Base-by-base conservation (phyloP, 345 rosid genomes). In the Eutrema heterophyllum region DNA sequence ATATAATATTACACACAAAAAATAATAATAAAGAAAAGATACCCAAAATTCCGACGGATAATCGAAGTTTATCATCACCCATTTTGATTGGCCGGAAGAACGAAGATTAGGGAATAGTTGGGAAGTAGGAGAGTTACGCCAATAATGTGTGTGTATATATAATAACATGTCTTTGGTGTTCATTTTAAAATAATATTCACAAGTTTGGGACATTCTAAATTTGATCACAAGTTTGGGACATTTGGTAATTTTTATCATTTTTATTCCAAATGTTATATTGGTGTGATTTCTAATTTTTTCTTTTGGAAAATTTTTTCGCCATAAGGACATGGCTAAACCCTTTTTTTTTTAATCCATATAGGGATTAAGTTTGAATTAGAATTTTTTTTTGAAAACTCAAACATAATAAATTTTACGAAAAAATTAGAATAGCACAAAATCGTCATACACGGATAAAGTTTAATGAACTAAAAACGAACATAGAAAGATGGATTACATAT, bases 11-110 rank as follows among this genome's bases (percentile, higher is more conserved):
- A 68, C 18, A 62, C 4, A 62, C 4, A 53, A 11, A 10, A 3
- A 32, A 39, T 32, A 44, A 36, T 26, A 21, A 21, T 12, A n/a
- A 50, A 10, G 9, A 7, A 13, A 5, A 44, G 35, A 24, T 81
- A 84, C 93, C 92, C 83, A 89, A 80, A 62, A 86, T 60, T 67
- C 96, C 97, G 52, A 86, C 39, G 16, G 86, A 84, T n/a, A 92
- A 73, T 68, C 85, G 92, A 74, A 88, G 72, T 62, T 65, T 81
- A 63, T 84, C 88, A 70, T 68, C 84, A 70, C 70, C 84, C 89
- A 92, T 88, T 73, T 46, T 74, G 79, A 68, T 54, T 45, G 27
- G 46, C 36, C 4, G 5, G 62, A 70, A 59, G 72, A 75, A 41
- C 50, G 33, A 64, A 79, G 48, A 29, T 15, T 45, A 63, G 21